A percentile compares a stretch with the other conserved stretches of the same genome.
phyloP scores from a whole-genome alignment of 148 eudicot genomes.

The Heliosperma pusillum region DNA sequence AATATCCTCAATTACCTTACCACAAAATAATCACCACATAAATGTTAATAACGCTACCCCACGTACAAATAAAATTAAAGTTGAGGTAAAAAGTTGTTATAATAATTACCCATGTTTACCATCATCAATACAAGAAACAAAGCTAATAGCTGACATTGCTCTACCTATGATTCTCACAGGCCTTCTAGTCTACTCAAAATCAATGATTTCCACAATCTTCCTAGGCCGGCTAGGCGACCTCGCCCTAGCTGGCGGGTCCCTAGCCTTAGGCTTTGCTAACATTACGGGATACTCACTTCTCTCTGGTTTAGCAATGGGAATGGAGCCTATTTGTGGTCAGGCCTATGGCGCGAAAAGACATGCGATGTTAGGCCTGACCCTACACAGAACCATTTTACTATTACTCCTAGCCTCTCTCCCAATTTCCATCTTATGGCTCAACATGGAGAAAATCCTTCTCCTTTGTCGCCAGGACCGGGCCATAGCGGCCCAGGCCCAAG shows the following conservation, averaged over 20 bases:
- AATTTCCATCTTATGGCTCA: slow-evolving; percentile 47
- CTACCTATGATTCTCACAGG: slow-evolving; percentile 47
- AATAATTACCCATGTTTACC: neutral
- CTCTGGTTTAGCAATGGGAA: slow-evolving; percentile 56
- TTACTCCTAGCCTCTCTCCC: slow-evolving; percentile 43
- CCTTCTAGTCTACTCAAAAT: slow-evolving; percentile 45
- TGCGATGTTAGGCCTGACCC: slow-evolving; percentile 34
- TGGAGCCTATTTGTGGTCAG: slow-evolving; percentile 73
- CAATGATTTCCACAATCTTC: slow-evolving; percentile 49
- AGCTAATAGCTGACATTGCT: slow-evolving; percentile 31
- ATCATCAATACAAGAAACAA: slow-evolving; percentile 23
- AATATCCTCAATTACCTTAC: slow-evolving; percentile 9
- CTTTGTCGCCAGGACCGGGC: slow-evolving; percentile 39
- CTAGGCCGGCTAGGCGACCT: slow-evolving; percentile 53
- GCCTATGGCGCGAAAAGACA: slow-evolving; percentile 49
- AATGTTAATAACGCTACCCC: neutral
- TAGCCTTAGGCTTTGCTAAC: slow-evolving; percentile 54
- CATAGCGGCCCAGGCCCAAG: slow-evolving; percentile 40
- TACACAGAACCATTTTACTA: slow-evolving; percentile 40
- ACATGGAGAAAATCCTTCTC: slow-evolving; percentile 39
- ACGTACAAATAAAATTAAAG: neutral
- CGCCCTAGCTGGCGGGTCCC: slow-evolving; percentile 57
- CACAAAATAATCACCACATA: neutral
- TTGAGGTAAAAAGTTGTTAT: neutral
- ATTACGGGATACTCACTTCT: slow-evolving; percentile 53